Evolutionary conservation across 108 stramenopile species (phyloP).

Genomic region (Epithemia pelagica): DNA sequence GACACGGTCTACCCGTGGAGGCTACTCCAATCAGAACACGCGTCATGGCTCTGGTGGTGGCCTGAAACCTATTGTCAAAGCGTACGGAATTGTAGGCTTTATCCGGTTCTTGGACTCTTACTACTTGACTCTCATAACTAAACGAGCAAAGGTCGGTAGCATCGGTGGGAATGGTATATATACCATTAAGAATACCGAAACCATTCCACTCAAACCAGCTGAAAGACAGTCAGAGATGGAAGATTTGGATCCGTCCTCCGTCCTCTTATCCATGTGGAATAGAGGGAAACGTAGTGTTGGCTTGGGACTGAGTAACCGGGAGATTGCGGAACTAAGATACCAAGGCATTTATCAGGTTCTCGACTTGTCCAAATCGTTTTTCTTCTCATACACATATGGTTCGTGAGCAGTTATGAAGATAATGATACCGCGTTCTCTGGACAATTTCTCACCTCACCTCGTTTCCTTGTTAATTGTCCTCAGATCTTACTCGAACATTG

Average conservation of each 20-base stretch:
- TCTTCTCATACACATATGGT: slow-evolving; percentile 91
- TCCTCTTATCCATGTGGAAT: slow-evolving; percentile 87
- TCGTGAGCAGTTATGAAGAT: neutral
- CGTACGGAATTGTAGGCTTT: slow-evolving; percentile 88
- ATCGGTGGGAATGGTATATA: slow-evolving; percentile 94
- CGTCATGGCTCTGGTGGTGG: slow-evolving; percentile 32
- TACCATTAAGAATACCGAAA: slow-evolving; percentile 88
- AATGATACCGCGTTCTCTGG: too few relatives aligned
- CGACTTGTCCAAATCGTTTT: slow-evolving; percentile 95
- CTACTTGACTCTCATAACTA: slow-evolving; percentile 95
- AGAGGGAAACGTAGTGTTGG: slow-evolving; percentile 81
- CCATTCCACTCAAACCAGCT: slow-evolving; percentile 82
- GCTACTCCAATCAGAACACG: slow-evolving; percentile 8
- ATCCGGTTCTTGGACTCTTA: slow-evolving; percentile 95
- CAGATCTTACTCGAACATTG: slow-evolving; percentile 84
- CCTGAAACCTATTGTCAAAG: slow-evolving; percentile 78
- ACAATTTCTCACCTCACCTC: too few relatives aligned
- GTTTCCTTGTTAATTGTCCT: neutral
- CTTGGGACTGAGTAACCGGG: slow-evolving; percentile 70
- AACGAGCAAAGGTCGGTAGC: slow-evolving; percentile 89
- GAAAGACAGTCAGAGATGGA: slow-evolving; percentile 26
- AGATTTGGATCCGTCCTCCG: slow-evolving; percentile 62
- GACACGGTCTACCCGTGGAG: slow-evolving; percentile 6
- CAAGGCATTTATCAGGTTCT: slow-evolving; percentile 93
- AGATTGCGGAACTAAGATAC: slow-evolving; percentile 89